These are phyloP conservation scores for Sungouiozyma intestinalis DNA, from an alignment of 805 yeast genomes.

Conservation along the genomic window DNA sequence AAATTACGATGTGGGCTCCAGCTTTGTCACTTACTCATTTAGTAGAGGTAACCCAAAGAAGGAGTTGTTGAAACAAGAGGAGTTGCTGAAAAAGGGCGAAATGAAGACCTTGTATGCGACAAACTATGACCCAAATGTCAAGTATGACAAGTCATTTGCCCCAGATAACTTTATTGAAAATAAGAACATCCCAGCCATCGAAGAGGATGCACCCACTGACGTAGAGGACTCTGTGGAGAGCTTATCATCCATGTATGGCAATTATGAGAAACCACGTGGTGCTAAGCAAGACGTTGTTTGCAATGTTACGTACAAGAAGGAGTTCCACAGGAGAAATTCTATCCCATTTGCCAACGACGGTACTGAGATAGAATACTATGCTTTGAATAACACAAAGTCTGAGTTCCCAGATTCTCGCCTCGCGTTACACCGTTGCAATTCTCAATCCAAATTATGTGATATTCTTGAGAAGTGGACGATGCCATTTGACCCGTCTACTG, in stretches of 20 bases:
- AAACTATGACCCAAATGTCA: neutral
- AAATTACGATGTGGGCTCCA: conserved; percentile 5
- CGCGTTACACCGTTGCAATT: conserved; percentile 14
- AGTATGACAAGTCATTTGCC: neutral
- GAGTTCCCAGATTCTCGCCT: neutral
- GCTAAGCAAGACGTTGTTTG: conserved; percentile 9
- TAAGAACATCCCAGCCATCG: neutral
- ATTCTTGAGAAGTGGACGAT: conserved; percentile 19
- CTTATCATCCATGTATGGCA: conserved; percentile 19
- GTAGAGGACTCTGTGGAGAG: conserved; percentile 11
- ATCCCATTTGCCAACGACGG: conserved; percentile 13
- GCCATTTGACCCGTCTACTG: conserved; percentile 26
- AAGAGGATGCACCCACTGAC: neutral
- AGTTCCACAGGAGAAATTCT: conserved; percentile 21
- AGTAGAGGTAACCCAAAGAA: conserved; percentile 20
- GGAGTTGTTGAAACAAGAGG: conserved; percentile 3
- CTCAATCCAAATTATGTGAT: conserved; percentile 20
- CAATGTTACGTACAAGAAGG: conserved; percentile 17
- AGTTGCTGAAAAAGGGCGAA: neutral
- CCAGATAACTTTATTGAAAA: conserved; percentile 3
- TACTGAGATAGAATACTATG: neutral
- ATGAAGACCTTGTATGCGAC: conserved; percentile 1
- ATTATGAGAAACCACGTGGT: conserved; percentile 15
- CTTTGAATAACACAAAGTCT: neutral
- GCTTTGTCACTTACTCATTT: conserved; percentile 13